Conservation (phyloP, 768 basidiomycete species). For the Suillus weaverae region DNA sequence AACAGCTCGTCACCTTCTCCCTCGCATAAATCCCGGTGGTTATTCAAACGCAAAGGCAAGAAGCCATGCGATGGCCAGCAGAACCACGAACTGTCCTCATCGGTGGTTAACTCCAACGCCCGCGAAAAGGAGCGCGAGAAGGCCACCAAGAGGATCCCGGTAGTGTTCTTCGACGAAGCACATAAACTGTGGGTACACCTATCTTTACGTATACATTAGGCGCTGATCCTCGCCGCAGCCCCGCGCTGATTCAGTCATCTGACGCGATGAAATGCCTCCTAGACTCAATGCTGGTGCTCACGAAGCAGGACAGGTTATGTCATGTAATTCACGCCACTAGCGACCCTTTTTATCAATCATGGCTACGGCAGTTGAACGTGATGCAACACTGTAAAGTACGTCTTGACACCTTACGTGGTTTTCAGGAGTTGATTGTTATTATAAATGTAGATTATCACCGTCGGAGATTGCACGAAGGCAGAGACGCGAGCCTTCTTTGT, state of each 20-base stretch:
- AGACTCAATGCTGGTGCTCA: slow-evolving; percentile 83
- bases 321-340: slow-evolving; percentile 83
- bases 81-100: slow-evolving; percentile 34
- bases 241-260: slow-evolving; percentile 70
- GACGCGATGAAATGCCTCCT: slow-evolving; percentile 84
- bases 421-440: neutral
- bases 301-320: slow-evolving; percentile 84
- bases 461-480: slow-evolving; percentile 75
- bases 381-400: slow-evolving; percentile 80
- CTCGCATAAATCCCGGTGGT: slow-evolving; percentile 28
- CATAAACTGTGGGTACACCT: slow-evolving; percentile 64
- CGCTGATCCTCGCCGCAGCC: slow-evolving; percentile 40
- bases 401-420: neutral
- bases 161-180: slow-evolving; percentile 84
- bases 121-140: slow-evolving; percentile 34
- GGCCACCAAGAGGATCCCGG: slow-evolving; percentile 67
- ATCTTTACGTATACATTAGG: neutral
- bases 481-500: slow-evolving; percentile 69
- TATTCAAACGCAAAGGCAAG: slow-evolving; percentile 26
- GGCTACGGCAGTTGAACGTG: slow-evolving; percentile 76
- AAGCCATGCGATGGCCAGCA: slow-evolving; percentile 28
- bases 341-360: slow-evolving; percentile 84
- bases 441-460: slow-evolving; percentile 59
- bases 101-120: slow-evolving; percentile 17
- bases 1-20: slow-evolving; percentile 29